Conservation (phyloP, 2,329 filamentous ascomycete genomes). For the Penicillium sp. region DNA sequence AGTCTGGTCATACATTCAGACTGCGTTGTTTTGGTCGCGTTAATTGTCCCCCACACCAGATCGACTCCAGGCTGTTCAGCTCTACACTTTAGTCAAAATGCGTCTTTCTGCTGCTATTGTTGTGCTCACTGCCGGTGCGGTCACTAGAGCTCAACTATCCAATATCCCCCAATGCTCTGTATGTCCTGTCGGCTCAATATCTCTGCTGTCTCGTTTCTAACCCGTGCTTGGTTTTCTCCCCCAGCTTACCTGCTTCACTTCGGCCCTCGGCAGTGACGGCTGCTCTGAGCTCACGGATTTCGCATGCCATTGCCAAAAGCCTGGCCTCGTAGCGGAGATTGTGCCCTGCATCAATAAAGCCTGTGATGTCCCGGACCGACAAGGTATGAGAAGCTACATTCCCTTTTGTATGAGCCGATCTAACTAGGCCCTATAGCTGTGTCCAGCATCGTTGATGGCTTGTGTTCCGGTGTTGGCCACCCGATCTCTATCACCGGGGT, state of each 20-base stretch:
- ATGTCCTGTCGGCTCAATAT: not conserved
- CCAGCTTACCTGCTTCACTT: conserved; percentile 2
- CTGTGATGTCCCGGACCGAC: conserved; percentile 1
- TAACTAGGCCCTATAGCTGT: not conserved
- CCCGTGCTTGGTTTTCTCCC: not conserved
- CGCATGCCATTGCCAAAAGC: conserved; percentile 4
- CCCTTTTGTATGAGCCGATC: not conserved
- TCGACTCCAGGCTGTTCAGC: not conserved
- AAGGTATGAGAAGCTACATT: not conserved
- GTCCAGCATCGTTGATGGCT: not conserved
- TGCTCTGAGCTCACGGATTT: conserved; percentile 6
- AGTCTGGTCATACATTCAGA: not conserved
- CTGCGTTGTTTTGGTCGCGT: not conserved
- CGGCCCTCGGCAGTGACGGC: not conserved
- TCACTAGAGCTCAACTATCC: not conserved
- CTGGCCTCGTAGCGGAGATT: conserved; percentile 2
- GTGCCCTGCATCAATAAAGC: conserved; percentile 3
- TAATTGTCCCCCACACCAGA: not conserved
- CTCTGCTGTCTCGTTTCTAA: not conserved
- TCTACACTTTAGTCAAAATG: not conserved
- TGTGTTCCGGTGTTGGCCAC: conserved; percentile 3
- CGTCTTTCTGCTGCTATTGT: not conserved
- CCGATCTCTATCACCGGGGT: not conserved
- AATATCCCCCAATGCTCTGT: conserved; percentile 6
- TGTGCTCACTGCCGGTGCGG: not conserved